Evolutionary conservation across 148 eudicot genomes (phyloP), one percentile per base, ranked within the genome.

Genomic region (Vaccinium macrocarpon): DNA sequence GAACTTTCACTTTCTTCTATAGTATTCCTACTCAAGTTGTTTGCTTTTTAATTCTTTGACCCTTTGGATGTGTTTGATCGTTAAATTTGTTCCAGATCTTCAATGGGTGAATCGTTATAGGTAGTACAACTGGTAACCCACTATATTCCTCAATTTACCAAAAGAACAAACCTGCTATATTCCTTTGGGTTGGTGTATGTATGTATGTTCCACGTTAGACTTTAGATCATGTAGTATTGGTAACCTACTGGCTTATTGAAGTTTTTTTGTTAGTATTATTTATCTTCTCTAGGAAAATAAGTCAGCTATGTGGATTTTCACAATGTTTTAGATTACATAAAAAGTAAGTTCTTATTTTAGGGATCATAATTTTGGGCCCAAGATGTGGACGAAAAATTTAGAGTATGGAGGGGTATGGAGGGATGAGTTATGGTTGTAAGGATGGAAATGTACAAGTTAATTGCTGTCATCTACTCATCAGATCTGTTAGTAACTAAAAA

Each of bases 181-280:
- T 23, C 32, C 48, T 70, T 27, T 78, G 42, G 29, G 55, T 23
- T 59, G 11, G 16, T 62, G 73, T 13, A 5, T 46, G 73, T 13
- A 5, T 46, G 21, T 48, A 64, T 49, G 14, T 49, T 10, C 49
- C n/a, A 25, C 23, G n/a, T 53, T 81, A 61, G 71, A 23, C 49
- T 8, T 81, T 62, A 12, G 82, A 46, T 5, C 21, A 13, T 18
- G 12, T 59, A 5, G 12, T 23, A 62, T 3, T 25, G 27, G 53
- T 76, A 10, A 76, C 53, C 29, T 50, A 23, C 11, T 23, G 80
- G 57, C 80, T 80, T 6, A n/a, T 18, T 80, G 72, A 81, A 81
- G 8, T 59, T 81, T 80, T 1, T 14, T 55, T 11, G 19, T 79
- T 78, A 42, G 6, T 42, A 14, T 32, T 19, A 11, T 42, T 59